Evolutionary conservation across 768 basidiomycete species (phyloP).

Genomic region (Tremella yokohamensis): DNA sequence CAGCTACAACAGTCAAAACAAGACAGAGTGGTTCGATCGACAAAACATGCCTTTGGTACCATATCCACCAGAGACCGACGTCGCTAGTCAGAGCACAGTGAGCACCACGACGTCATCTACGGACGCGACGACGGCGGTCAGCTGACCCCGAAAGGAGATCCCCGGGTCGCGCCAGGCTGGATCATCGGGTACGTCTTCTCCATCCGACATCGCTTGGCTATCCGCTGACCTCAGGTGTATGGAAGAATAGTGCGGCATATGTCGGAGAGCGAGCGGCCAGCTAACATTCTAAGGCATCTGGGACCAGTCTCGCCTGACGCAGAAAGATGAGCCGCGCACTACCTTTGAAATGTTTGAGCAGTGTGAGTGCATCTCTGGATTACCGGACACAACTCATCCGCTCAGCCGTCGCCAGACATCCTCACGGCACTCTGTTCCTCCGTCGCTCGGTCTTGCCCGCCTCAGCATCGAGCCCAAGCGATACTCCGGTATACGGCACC

Average conservation of each 20-base stretch:
- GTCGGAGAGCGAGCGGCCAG: not conserved
- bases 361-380: slow-evolving; percentile 22
- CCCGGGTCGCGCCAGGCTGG: slow-evolving; percentile 25
- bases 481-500: slow-evolving; percentile 29
- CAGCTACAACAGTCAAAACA: no score
- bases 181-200: slow-evolving; percentile 29
- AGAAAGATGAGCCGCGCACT: slow-evolving; percentile 31
- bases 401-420: slow-evolving; percentile 48
- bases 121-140: not conserved
- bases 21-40: no score
- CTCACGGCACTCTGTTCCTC: slow-evolving; percentile 35
- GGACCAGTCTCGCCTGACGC: slow-evolving; percentile 16
- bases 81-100: slow-evolving; percentile 42
- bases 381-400: not conserved
- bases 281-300: slow-evolving; percentile 24
- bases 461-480: slow-evolving; percentile 14
- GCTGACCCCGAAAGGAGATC: slow-evolving; percentile 20
- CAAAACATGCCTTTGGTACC: slow-evolving; percentile 22
- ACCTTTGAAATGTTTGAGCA: slow-evolving; percentile 46
- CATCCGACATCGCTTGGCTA: not conserved
- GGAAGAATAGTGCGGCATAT: slow-evolving; percentile 25
- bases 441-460: slow-evolving; percentile 32
- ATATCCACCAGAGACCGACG: slow-evolving; percentile 35
- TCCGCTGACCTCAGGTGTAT: slow-evolving; percentile 18
- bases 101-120: slow-evolving; percentile 14